Evolutionary conservation across 306 rosid species (phyloP), one percentile per base, ranked within the genome.

Genomic region (Lathyrus oleraceus): DNA sequence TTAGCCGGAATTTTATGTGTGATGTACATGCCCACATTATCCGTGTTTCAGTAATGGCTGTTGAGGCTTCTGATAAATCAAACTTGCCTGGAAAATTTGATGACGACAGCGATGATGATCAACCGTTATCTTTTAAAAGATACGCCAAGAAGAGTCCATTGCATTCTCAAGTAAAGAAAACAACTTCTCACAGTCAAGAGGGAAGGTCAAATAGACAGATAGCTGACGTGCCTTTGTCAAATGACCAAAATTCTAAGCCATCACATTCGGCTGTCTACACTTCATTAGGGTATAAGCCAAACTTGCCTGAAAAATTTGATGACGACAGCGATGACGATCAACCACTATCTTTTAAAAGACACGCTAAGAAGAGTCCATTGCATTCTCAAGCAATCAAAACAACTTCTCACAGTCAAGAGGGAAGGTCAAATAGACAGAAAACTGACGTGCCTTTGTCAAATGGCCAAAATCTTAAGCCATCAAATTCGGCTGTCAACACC

Each of bases 21-120:
- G 75, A 82, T 78, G 67, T 61, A 52, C 71, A 57, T 78, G 78
- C 72, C 19, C 14, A 30, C 42, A 74, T 38, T 53, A 44, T 67
- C 53, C 11, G 44, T 42, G 35, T 62, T 67, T 75, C 79, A 49
- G 79, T 76, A 38, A 83, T 83, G 84, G 86, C 86, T 76, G 76
- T 79, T 27, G 86, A 82, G 73, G 65, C 81, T 78, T 71, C 83
- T n/a, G 69, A 17, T 67, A 79, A 76, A 79, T 68, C 76, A 12
- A 76, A 48, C 52, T 2, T 79, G 54, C 72, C 76, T 0, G 23
- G 28, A 48, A 61, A 56, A 8, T 56, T 43, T n/a, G 81, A 61
- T 1, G 81, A 53, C 13, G 71, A 71, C 0, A 83, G 76, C 35
- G 76, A 73, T 0, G 86, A 75, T 54, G 76, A 53, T 20, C 1